Conservation (phyloP, 306 rosid species). For the Quercus wislizeni region DNA sequence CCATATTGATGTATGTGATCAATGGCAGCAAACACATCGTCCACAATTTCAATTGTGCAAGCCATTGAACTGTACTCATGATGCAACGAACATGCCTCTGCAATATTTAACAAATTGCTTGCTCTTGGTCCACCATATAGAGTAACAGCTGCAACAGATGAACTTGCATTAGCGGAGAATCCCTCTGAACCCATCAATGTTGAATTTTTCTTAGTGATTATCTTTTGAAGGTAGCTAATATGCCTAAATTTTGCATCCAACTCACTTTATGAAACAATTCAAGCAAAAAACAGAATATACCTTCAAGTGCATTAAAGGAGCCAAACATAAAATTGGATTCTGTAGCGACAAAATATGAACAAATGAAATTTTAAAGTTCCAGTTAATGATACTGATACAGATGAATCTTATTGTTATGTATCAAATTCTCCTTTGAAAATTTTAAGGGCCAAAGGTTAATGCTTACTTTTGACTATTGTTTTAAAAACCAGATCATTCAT, state of each 20-base stretch:
- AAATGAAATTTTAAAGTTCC: not conserved
- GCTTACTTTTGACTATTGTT: not conserved
- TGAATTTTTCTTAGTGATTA: not conserved
- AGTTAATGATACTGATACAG: not conserved
- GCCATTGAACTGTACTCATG: conserved; percentile 74
- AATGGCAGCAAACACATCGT: conserved; percentile 70
- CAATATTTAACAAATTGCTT: conserved; percentile 46
- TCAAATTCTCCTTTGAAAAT: not conserved
- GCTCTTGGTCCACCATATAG: conserved; percentile 78
- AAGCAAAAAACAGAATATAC: not conserved
- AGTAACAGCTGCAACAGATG: conserved; percentile 59
- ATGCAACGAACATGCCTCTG: conserved; percentile 53
- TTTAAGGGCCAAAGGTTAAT: not conserved
- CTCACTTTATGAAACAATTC: not conserved
- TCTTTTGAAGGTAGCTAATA: not conserved
- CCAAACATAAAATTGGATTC: not conserved
- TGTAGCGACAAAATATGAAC: not conserved
- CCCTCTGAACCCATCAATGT: not conserved
- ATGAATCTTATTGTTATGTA: not conserved
- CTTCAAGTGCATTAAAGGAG: not conserved
- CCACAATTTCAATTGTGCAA: conserved; percentile 83
- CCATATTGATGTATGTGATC: conserved; percentile 72
- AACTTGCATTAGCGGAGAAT: not conserved
- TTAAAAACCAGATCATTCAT: not conserved
- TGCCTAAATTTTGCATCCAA: not conserved